Conservation (phyloP, 768 basidiomycete species). For the Agaricus blazei region DNA sequence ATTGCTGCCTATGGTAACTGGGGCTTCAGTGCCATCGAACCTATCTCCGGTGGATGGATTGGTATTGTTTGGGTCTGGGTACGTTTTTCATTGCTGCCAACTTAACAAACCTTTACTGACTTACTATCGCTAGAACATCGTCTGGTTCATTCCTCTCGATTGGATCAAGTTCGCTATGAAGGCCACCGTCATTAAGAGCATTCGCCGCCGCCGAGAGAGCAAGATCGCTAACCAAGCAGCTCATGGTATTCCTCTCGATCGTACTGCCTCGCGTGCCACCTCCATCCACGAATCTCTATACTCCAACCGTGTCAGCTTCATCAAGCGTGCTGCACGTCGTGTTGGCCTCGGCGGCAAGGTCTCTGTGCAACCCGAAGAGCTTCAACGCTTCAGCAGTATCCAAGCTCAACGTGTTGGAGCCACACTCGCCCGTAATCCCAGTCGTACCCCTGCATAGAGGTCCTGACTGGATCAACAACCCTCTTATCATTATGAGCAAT, state of each 20-base stretch:
- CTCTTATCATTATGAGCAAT: neutral
- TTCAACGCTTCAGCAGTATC: slow-evolving; percentile 81
- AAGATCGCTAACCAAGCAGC: slow-evolving; percentile 29
- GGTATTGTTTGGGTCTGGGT: slow-evolving; percentile 98
- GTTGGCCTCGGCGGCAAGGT: slow-evolving; percentile 84
- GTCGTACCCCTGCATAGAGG: slow-evolving; percentile 14
- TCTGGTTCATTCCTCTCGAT: slow-evolving; percentile 96
- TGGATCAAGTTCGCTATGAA: slow-evolving; percentile 97
- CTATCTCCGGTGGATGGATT: slow-evolving; percentile 91
- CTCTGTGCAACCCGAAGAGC: slow-evolving; percentile 74
- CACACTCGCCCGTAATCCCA: slow-evolving; percentile 74
- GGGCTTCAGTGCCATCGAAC: slow-evolving; percentile 83
- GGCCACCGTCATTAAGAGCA: slow-evolving; percentile 80
- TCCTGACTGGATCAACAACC: neutral
- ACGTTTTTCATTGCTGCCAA: slow-evolving; percentile 23
- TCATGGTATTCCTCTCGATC: slow-evolving; percentile 67
- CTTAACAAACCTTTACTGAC: neutral
- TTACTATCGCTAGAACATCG: slow-evolving; percentile 59
- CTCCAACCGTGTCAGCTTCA: slow-evolving; percentile 92
- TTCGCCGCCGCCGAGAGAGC: slow-evolving; percentile 62
- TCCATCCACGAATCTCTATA: slow-evolving; percentile 91
- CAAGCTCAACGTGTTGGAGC: slow-evolving; percentile 75
- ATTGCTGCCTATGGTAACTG: slow-evolving; percentile 93
- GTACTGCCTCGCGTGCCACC: slow-evolving; percentile 88
- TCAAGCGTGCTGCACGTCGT: slow-evolving; percentile 78